These are phyloP conservation scores for Sporothrix brasiliensis DNA, from an alignment of 2,329 filamentous ascomycete genomes.

Conservation along the genomic window DNA sequence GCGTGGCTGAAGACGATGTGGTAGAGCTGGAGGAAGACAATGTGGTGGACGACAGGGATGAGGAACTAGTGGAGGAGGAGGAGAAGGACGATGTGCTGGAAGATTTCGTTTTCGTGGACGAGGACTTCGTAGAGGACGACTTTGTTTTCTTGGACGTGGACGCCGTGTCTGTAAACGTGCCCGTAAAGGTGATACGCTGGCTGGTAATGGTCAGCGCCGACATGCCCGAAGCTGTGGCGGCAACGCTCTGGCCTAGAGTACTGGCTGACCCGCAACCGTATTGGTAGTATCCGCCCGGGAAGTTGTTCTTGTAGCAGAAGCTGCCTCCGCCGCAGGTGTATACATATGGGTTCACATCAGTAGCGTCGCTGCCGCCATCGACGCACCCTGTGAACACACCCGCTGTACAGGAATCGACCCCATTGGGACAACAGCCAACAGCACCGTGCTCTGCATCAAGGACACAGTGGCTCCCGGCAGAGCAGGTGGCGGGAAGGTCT, in stretches of 20 bases:
- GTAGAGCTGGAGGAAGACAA: slow-evolving; percentile 32
- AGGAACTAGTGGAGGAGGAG: slow-evolving; percentile 8
- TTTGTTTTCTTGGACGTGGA: slow-evolving; percentile 30
- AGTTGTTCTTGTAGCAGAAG: slow-evolving; percentile 60
- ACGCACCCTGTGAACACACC: slow-evolving; percentile 63
- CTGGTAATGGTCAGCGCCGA: slow-evolving; percentile 45
- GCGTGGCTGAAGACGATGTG: slow-evolving; percentile 28
- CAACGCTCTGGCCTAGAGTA: slow-evolving; percentile 53
- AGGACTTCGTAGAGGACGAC: slow-evolving; percentile 22
- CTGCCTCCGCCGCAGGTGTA: slow-evolving; percentile 57
- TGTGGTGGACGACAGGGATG: slow-evolving; percentile 35
- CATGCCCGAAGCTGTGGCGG: slow-evolving; percentile 51
- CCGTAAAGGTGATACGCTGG: slow-evolving; percentile 49
- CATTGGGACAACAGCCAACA: slow-evolving; percentile 53
- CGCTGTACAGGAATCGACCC: slow-evolving; percentile 52
- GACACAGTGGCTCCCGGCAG: slow-evolving; percentile 61
- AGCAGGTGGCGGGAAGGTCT: slow-evolving; percentile 59
- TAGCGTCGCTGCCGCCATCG: slow-evolving; percentile 55
- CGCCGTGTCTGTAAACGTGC: slow-evolving; percentile 41
- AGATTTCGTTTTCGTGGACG: background rate
- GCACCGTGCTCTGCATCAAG: slow-evolving; percentile 47
- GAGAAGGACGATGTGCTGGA: slow-evolving; percentile 20
- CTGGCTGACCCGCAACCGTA: slow-evolving; percentile 60
- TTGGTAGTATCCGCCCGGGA: slow-evolving; percentile 59
- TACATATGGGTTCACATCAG: slow-evolving; percentile 58